phyloP scores from a whole-genome alignment of 345 rosid genomes.

The Lagerstroemia speciosa region DNA sequence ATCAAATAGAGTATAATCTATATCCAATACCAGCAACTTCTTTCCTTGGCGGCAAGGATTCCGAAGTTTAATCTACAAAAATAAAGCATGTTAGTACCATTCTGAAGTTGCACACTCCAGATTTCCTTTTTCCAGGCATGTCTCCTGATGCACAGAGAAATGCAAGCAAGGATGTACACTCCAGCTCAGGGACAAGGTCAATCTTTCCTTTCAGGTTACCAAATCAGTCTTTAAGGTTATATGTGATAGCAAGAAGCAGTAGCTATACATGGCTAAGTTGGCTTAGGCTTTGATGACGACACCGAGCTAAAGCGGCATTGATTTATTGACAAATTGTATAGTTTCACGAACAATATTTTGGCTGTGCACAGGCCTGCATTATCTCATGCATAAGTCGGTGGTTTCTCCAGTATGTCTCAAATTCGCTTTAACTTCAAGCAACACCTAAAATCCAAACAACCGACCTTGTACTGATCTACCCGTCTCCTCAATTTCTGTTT shows the following conservation, averaged over 20 bases:
- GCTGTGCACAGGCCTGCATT: too few relatives aligned
- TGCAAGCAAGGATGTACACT: too few relatives aligned
- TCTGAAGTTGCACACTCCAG: neutral
- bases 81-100: neutral
- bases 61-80: conserved; percentile 51
- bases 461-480: conserved; percentile 64
- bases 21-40: conserved; percentile 85
- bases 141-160: too few relatives aligned
- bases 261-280: neutral
- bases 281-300: too few relatives aligned
- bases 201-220: too few relatives aligned
- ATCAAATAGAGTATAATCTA: conserved; percentile 92
- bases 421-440: neutral
- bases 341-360: too few relatives aligned
- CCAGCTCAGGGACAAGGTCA: too few relatives aligned
- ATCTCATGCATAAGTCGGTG: too few relatives aligned
- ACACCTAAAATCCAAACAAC: conserved; percentile 8
- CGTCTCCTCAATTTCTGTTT: conserved; percentile 72
- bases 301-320: too few relatives aligned
- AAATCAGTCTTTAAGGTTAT: too few relatives aligned
- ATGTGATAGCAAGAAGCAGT: neutral
- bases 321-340: too few relatives aligned
- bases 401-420: neutral
- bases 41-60: conserved; percentile 81
- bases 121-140: too few relatives aligned